Conservation (phyloP, 306 rosid species). For the Arachis hypogaea region DNA sequence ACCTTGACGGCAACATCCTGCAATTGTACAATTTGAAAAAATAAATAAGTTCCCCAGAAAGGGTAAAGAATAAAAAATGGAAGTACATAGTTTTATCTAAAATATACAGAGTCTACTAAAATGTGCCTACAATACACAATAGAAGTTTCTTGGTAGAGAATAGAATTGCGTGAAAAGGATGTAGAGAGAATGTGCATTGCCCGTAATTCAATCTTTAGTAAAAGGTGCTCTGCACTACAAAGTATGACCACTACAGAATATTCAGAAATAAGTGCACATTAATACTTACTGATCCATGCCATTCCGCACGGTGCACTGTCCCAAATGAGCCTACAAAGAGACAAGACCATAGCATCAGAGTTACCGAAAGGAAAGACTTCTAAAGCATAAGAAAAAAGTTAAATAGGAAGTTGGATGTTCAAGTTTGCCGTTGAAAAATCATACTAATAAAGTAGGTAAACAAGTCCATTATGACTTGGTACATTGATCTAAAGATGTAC, state of each 20-base stretch:
- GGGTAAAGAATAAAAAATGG: background rate
- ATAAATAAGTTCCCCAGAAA: background rate
- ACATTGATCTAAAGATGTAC: no score
- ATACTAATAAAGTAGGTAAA: background rate
- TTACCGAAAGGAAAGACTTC: conserved; percentile 5
- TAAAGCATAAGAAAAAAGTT: background rate
- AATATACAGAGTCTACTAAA: background rate
- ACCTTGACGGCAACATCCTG: conserved; percentile 99
- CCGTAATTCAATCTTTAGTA: no score
- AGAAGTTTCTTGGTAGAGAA: no score
- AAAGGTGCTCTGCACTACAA: no score
- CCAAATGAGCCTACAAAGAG: conserved; percentile 85
- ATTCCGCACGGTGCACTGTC: conserved; percentile 96
- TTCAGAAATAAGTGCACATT: conserved; percentile 4
- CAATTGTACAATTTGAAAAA: conserved; percentile 45
- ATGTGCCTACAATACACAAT: conserved; percentile 14
- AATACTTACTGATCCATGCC: conserved; percentile 94
- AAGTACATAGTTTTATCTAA: background rate
- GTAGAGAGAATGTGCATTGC: no score
- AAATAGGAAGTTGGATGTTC: background rate
- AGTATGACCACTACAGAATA: background rate
- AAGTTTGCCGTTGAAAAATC: background rate
- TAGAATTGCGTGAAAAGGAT: no score
- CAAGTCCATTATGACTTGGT: conserved; percentile 5
- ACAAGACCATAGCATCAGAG: conserved; percentile 18